Conservation (phyloP, 768 basidiomycete genomes). For the Phylloporus scabripes region DNA sequence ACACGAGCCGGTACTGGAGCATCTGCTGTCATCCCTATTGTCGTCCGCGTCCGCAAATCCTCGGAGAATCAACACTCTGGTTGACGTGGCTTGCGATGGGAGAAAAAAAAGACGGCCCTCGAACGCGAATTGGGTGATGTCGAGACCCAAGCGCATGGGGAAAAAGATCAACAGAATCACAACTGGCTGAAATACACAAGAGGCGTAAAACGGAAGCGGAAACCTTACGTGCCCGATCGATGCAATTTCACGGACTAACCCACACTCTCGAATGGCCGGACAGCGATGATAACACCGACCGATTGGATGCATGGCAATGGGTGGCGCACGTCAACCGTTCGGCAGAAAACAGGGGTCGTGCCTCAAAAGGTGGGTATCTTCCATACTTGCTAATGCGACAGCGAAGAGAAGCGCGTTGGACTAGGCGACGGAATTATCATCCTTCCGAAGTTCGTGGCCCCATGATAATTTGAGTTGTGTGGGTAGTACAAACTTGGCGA, state of each 20-base stretch:
- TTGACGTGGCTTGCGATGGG: not conserved
- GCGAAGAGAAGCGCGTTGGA: not conserved
- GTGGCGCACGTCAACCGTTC: slow-evolving; percentile 22
- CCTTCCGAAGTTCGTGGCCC: not conserved
- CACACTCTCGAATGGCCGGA: not conserved
- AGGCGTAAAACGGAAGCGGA: not conserved
- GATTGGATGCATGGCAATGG: slow-evolving; percentile 29
- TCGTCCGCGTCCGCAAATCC: not conserved
- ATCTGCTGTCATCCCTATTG: not conserved
- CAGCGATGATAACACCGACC: not conserved
- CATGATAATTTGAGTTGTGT: not conserved
- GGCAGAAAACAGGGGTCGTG: not conserved
- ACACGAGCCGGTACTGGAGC: not conserved
- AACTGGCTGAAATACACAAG: not conserved
- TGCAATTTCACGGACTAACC: not conserved
- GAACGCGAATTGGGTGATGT: too few species aligned
- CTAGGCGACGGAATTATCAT: not conserved
- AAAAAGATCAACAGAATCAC: not conserved
- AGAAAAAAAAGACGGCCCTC: not conserved
- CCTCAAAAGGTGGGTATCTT: not conserved
- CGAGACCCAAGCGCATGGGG: not conserved
- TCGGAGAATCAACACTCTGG: not conserved
- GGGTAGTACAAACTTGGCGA: not conserved
- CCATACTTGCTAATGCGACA: too few species aligned
- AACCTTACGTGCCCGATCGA: not conserved